phyloP scores from a whole-genome alignment of 768 basidiomycete species.

The Termitomyces sp. region DNA sequence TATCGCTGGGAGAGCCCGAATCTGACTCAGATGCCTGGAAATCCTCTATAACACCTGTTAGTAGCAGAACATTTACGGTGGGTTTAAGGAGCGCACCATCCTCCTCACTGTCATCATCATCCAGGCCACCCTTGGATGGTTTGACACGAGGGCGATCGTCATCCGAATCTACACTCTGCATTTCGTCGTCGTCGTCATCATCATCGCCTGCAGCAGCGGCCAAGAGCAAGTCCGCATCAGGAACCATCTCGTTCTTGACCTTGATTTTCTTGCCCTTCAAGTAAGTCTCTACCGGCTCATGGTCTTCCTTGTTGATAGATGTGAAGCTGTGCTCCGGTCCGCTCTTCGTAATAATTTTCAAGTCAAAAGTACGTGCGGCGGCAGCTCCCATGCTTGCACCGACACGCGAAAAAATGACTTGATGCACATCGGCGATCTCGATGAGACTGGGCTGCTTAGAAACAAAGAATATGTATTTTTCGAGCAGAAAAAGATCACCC shows the following conservation, averaged over 20 bases:
- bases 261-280: conserved; percentile 87
- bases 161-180: conserved; percentile 76
- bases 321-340: conserved; percentile 88
- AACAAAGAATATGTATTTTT: conserved; percentile 97
- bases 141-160: conserved; percentile 54
- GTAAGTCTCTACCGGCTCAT: conserved; percentile 79
- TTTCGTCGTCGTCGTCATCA: conserved; percentile 75
- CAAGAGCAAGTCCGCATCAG: conserved; percentile 76
- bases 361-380: conserved; percentile 89
- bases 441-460: conserved; percentile 92
- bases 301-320: conserved; percentile 94
- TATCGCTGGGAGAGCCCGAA: conserved; percentile 79
- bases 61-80: background rate
- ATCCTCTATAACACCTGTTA: conserved; percentile 53
- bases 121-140: conserved; percentile 41
- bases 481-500: conserved; percentile 96
- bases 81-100: conserved; percentile 40
- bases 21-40: conserved; percentile 86
- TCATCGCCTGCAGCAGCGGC: conserved; percentile 59
- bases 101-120: conserved; percentile 77
- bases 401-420: conserved; percentile 90
- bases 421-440: conserved; percentile 85
- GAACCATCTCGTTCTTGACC: conserved; percentile 93
- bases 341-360: conserved; percentile 81
- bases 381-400: conserved; percentile 78